A percentile compares a stretch with the other conserved stretches of the same genome.
These are phyloP conservation scores for Ottelia alismoides DNA, from an alignment of 106 monocot species.

Conservation along the genomic window DNA sequence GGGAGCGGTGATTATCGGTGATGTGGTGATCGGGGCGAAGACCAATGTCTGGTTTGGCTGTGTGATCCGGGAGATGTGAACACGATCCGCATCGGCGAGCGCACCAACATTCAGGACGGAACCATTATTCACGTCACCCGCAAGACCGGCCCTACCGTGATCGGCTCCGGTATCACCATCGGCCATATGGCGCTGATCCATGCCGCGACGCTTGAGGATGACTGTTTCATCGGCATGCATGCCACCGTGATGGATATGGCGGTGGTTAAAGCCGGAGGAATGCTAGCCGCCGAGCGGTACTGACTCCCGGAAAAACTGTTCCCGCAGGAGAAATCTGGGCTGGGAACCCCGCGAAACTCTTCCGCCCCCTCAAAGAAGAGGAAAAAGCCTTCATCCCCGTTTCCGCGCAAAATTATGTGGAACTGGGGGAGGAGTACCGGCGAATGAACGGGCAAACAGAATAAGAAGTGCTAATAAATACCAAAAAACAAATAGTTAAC, in stretches of 20 bases:
- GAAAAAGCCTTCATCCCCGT: background rate
- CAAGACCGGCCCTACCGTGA: background rate
- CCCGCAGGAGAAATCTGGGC: background rate
- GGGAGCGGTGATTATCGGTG: background rate
- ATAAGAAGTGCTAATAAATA: too few relatives aligned
- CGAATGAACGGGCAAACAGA: background rate
- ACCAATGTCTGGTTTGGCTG: background rate
- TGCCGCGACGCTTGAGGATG: background rate
- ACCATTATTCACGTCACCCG: background rate
- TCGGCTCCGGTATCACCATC: background rate
- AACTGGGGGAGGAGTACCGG: background rate
- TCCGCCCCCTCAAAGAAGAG: background rate
- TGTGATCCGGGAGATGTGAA: background rate
- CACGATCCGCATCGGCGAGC: background rate
- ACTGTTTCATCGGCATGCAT: background rate
- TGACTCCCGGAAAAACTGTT: background rate
- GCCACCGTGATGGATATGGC: background rate
- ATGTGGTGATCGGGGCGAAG: background rate
- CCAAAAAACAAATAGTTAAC: too few relatives aligned
- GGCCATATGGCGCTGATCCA: constrained; percentile 1
- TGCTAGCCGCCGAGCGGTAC: background rate
- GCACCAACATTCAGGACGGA: background rate
- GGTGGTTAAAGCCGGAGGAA: background rate
- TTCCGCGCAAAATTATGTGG: background rate
- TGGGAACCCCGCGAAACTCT: too few relatives aligned